Evolutionary conservation across 1,139 yeast genomes (phyloP), one percentile per base, ranked within the genome.

Genomic region (Kazachstania sp.): DNA sequence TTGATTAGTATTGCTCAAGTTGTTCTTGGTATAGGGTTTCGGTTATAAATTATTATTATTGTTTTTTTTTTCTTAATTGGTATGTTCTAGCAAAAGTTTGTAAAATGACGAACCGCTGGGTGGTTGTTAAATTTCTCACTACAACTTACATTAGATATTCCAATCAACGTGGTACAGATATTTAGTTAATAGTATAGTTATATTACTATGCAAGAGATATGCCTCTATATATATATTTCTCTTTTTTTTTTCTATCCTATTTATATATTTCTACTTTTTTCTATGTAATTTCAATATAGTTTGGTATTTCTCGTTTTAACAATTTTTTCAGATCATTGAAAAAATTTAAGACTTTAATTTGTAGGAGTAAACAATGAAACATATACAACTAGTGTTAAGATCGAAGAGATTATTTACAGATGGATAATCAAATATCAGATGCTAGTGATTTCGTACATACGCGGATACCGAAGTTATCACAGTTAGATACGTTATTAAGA

Each of bases 391-490:
- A 23, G 28, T 4, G 28, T 23, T n/a, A n/a, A n/a, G n/a, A n/a
- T n/a, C 15, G 11, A 23, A 37, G 28, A 23, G 6, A 8, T 30
- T 8, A 13, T 6, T 30, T 9, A 6, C 6, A 15, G 16, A 54
- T 52, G 55, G 47, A 51, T 39, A 49, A 47, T 31, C 58, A 66
- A 19, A 66, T 78, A 29, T 71, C 81, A 0, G 95, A 86, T 61
- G 83, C 95, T 0, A 71, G 82, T 7, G 95, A 86, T 59, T 86
- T 90, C 81, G 54, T 64, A 13, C 43, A 51, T 1, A 74, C 87
- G 1, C 56, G 59, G 28, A 58, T 82, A 4, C 88, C 95, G 6
- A 67, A 65, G 26, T 62, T 88, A 11, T 59, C 73, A 2, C 81
- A 76, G 44, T 67, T 90, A 6, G 97, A 90, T 54, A 72, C 85